Base-by-base conservation (phyloP, 2,329 filamentous ascomycete genomes). In the Raffaelea arxii region DNA sequence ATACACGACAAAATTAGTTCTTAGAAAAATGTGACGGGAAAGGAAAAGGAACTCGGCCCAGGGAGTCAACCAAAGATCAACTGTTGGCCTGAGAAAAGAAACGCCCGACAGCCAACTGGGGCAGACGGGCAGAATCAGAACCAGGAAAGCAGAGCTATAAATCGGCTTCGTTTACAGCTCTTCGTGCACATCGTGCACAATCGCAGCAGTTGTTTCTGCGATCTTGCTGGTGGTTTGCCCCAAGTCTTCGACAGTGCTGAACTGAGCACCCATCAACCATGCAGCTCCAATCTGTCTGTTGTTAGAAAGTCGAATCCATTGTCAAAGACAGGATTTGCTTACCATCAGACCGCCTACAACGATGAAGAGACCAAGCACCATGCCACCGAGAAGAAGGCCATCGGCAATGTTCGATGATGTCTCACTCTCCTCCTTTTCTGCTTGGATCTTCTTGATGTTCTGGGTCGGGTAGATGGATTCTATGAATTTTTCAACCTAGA, bases 401-500 rank as follows among this genome's bases (percentile, higher is more conserved):
- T 86, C 80, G 51, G 78, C 71, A 9, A 77, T 59, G 49, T 77
- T 71, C 59, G 74, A 72, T 5, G 65, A 53, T 30, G 65, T 62
- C 50, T 75, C 60, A 51, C 59, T 61, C 52, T 64, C 59, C 47
- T 62, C 56, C 44, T 67, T 64, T 32, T 65, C 57, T 14, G 66
- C 60, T 25, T 69, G 65, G 30, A 78, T 63, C 51, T 71, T 69
- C 58, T 84, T 81, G 39, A 85, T 77, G 52, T 86, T 80, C 65
- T 95, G 88, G 9, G 79, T 77, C 4, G 92, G 92, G 78, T 90
- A 97, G 55, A 97, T 80, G 5, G 81, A 82, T 65, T 97, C 91
- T 62, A 97, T 94, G 62, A 94, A 95, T 71, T 92, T 86, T 64
- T 97, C 90, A 54, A 95, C 86, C 85, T 47, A 16, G 7, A 2